phyloP scores from a whole-genome alignment of 164 flowering plant genomes.

The Piper longum region DNA sequence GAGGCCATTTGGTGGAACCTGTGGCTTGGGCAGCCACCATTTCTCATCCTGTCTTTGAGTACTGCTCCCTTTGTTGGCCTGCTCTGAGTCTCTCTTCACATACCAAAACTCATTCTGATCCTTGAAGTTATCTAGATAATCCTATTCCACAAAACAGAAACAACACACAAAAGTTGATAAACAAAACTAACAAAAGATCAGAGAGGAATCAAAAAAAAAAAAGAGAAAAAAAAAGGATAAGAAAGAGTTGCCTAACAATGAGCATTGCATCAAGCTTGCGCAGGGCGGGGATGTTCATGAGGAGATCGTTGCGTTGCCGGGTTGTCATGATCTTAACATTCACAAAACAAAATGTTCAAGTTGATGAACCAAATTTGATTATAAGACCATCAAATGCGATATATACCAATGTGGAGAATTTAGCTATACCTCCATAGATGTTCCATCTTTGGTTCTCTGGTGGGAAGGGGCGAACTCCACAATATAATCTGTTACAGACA shows the following conservation, averaged over 20 bases:
- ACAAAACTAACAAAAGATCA: not conserved
- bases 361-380: not conserved
- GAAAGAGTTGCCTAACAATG: conserved; percentile 33
- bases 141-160: conserved; percentile 24
- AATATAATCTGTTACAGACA: conserved; percentile 89
- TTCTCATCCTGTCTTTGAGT: conserved; percentile 41
- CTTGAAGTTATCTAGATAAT: conserved; percentile 44
- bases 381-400: not conserved
- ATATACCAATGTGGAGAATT: not conserved
- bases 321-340: conserved; percentile 68
- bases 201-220: not conserved
- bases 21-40: conserved; percentile 80
- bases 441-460: conserved; percentile 61
- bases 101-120: conserved; percentile 65
- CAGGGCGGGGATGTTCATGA: conserved; percentile 76
- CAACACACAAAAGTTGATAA: not conserved
- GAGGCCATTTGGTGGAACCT: conserved; percentile 58
- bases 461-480: conserved; percentile 82
- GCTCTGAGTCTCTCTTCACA: conserved; percentile 31
- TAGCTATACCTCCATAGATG: conserved; percentile 45
- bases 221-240: not conserved
- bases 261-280: conserved; percentile 87
- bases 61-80: conserved; percentile 19
- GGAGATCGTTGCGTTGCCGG: conserved; percentile 68
- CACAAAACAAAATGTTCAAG: not conserved